Percentiles rank a stretch among this genome's conserved stretches.
These are phyloP conservation scores for Byssochlamys sp. DNA, from an alignment of 2,329 filamentous ascomycete species.

Conservation along the genomic window DNA sequence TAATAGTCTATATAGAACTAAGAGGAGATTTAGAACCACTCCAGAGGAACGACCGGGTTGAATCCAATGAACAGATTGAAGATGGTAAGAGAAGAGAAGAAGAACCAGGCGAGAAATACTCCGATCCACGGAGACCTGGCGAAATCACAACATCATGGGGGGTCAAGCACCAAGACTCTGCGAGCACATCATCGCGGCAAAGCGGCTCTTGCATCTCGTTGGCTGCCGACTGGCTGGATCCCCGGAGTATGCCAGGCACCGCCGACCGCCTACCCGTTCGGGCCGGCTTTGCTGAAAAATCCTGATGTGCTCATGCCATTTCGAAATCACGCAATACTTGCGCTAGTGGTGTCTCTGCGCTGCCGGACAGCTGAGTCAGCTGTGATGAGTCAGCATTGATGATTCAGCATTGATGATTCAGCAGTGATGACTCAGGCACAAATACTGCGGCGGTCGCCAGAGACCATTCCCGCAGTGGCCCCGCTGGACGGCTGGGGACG, in stretches of 20 bases:
- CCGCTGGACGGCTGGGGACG: background rate
- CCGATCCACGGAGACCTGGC: background rate
- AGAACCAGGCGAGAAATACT: background rate
- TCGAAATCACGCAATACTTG: slow-evolving; percentile 34
- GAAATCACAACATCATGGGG: slow-evolving; percentile 5
- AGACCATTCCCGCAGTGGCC: background rate
- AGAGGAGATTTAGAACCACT: background rate
- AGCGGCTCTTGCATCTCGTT: background rate
- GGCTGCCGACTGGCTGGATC: background rate
- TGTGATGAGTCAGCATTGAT: slow-evolving; percentile 5
- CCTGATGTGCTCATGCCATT: slow-evolving; percentile 19
- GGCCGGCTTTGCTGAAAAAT: slow-evolving; percentile 16
- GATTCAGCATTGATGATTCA: slow-evolving; percentile 3
- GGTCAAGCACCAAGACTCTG: slow-evolving; percentile 2
- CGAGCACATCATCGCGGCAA: slow-evolving; percentile 1
- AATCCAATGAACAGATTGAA: background rate
- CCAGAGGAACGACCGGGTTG: too few relatives aligned
- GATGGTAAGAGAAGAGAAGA: background rate
- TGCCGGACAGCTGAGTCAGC: slow-evolving; percentile 7
- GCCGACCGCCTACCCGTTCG: slow-evolving; percentile 18
- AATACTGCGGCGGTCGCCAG: background rate
- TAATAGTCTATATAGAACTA: background rate
- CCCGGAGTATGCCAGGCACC: background rate
- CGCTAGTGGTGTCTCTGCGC: slow-evolving; percentile 11
- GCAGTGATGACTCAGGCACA: background rate